Percentiles rank a stretch among this genome's conserved stretches.
phyloP scores from a whole-genome alignment of 352 stramenopile species.

The Phytophthora hybrid region DNA sequence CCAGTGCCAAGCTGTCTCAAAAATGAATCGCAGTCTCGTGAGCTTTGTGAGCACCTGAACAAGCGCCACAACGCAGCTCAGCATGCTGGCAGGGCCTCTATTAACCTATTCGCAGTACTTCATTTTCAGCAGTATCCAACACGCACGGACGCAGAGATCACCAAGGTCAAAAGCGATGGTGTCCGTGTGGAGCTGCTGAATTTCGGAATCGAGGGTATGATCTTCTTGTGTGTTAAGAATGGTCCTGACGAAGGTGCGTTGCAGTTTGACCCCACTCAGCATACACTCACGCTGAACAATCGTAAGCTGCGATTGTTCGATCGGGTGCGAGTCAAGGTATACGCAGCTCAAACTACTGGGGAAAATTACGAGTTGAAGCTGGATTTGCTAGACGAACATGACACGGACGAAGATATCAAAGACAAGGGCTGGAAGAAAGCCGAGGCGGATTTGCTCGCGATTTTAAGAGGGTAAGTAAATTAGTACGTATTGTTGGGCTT shows the following conservation, averaged over 20 bases:
- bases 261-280: constrained; percentile 46
- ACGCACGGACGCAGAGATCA: constrained; percentile 89
- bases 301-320: constrained; percentile 70
- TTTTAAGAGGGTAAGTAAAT: background rate
- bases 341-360: constrained; percentile 35
- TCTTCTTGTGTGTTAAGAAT: constrained; percentile 82
- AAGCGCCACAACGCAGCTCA: constrained; percentile 94
- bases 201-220: constrained; percentile 97
- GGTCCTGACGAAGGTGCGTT: constrained; percentile 41
- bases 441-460: background rate
- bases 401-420: background rate
- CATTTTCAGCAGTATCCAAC: constrained; percentile 93
- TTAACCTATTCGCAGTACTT: constrained; percentile 96
- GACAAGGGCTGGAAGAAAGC: background rate
- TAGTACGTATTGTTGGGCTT: background rate
- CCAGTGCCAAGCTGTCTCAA: constrained; percentile 93
- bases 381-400: constrained; percentile 37
- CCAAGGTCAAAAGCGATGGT: constrained; percentile 92
- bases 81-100: constrained; percentile 93
- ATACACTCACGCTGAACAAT: constrained; percentile 55
- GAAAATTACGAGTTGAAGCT: constrained; percentile 74
- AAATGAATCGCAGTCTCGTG: constrained; percentile 89
- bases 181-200: constrained; percentile 95
- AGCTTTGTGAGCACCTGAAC: constrained; percentile 97
- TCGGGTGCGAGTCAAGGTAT: constrained; percentile 69